A percentile compares a stretch with the other conserved stretches of the same genome.
phyloP scores from a whole-genome alignment of 768 basidiomycete species.

The Psilocybe sp. region DNA sequence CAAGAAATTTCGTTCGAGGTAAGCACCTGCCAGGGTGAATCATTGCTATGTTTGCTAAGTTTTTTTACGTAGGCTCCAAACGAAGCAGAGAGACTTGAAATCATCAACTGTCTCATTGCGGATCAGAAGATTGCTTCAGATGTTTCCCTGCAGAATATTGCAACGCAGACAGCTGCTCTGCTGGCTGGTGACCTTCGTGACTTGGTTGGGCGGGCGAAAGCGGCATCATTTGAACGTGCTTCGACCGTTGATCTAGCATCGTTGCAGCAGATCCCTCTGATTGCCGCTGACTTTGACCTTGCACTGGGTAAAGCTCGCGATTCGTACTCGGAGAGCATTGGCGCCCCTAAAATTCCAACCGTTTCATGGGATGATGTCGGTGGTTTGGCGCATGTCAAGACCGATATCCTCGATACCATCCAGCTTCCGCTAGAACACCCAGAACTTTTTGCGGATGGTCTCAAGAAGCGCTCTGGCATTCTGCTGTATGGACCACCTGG shows the following conservation, averaged over 20 bases:
- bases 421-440: conserved; percentile 89
- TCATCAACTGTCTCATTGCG: conserved; percentile 48
- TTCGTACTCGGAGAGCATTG: conserved; percentile 88
- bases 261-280: conserved; percentile 36
- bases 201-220: conserved; percentile 58
- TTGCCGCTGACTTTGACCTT: conserved; percentile 62
- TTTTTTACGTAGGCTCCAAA: conserved; percentile 65
- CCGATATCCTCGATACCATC: conserved; percentile 93
- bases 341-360: conserved; percentile 94
- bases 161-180: conserved; percentile 88
- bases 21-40: conserved; percentile 4
- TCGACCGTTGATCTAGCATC: conserved; percentile 18
- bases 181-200: conserved; percentile 78
- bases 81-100: conserved; percentile 67
- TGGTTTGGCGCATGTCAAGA: conserved; percentile 81
- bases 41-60: not conserved
- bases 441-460: conserved; percentile 82
- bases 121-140: conserved; percentile 60
- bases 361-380: conserved; percentile 99
- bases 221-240: conserved; percentile 52
- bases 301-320: conserved; percentile 72
- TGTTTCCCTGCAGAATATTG: conserved; percentile 68
- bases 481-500: conserved; percentile 94
- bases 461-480: conserved; percentile 96
- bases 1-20: conserved; percentile 81